Evolutionary conservation across 176 grass and related monocot species (phyloP).

Genomic region (Melocanna baccifera): DNA sequence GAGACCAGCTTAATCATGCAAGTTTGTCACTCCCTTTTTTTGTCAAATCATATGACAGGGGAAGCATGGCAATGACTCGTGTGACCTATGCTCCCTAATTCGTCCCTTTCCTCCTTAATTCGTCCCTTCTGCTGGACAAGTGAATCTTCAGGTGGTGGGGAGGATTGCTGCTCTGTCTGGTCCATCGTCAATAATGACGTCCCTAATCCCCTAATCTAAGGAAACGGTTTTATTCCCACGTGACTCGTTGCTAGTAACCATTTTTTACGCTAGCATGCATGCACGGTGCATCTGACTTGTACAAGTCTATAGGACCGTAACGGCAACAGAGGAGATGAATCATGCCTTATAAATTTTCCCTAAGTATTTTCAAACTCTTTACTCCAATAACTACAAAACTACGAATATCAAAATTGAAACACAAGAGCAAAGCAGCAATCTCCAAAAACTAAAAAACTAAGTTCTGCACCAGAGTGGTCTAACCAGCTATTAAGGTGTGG

Average conservation of each 20-base stretch:
- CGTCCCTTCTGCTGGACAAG: background rate
- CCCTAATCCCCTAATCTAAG: background rate
- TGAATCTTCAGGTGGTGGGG: background rate
- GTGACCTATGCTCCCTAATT: background rate
- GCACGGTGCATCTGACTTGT: background rate
- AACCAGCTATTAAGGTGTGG: too few relatives aligned
- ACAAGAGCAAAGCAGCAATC: too few relatives aligned
- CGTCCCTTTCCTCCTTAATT: background rate
- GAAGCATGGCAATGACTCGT: background rate
- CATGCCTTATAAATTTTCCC: too few relatives aligned
- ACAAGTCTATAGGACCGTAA: background rate
- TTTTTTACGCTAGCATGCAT: background rate
- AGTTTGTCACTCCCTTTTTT: background rate
- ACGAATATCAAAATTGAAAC: too few relatives aligned
- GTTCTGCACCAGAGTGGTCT: too few relatives aligned
- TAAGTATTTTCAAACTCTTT: too few relatives aligned
- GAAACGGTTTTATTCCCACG: constrained; percentile 6
- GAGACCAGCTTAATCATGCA: background rate
- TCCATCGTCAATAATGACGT: constrained; percentile 9
- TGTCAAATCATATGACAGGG: constrained; percentile 5
- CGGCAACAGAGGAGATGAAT: too few relatives aligned
- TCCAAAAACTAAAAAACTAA: too few relatives aligned
- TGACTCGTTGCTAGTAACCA: background rate
- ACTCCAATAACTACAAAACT: too few relatives aligned
- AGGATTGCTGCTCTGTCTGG: background rate